Percentiles rank a stretch among this genome's conserved stretches.
Evolutionary conservation across 768 basidiomycete species (phyloP).

Genomic region (Mycena olivaceomarginata): DNA sequence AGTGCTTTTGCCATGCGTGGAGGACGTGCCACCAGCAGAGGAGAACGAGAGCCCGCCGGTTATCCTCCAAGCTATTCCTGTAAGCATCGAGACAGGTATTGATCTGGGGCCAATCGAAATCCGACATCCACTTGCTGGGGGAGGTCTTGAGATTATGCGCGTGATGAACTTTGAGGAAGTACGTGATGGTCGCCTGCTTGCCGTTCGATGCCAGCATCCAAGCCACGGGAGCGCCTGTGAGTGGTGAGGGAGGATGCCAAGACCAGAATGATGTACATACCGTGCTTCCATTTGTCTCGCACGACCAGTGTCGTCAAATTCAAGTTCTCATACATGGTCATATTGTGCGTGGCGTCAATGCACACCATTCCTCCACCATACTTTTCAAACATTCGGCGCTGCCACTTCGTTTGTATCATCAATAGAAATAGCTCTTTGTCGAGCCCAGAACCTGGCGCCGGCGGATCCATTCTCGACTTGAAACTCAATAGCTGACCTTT

Average conservation of each 20-base stretch:
- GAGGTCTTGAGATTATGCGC: neutral
- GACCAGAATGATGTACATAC: neutral
- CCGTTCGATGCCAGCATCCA: neutral
- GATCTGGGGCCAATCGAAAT: neutral
- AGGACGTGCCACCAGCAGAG: neutral
- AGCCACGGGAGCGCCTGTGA: neutral
- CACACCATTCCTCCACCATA: constrained; percentile 1
- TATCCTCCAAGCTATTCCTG: neutral
- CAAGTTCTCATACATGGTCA: no score
- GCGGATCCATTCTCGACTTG: neutral
- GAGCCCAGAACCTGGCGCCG: neutral
- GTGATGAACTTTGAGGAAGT: neutral
- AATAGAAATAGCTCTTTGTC: neutral
- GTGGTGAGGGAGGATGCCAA: neutral
- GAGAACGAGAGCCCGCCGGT: neutral
- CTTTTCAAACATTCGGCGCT: neutral
- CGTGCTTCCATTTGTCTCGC: no score
- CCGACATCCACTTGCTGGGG: neutral
- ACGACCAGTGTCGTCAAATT: no score
- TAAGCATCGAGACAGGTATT: neutral
- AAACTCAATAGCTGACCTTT: neutral
- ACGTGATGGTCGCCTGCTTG: neutral
- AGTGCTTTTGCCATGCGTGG: neutral
- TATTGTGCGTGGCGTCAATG: no score
- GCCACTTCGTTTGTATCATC: neutral